Percentiles rank a stretch among this genome's conserved stretches.
phyloP scores from a whole-genome alignment of 1,284 basidiomycete species.

The Malassezia yamatoensis region DNA sequence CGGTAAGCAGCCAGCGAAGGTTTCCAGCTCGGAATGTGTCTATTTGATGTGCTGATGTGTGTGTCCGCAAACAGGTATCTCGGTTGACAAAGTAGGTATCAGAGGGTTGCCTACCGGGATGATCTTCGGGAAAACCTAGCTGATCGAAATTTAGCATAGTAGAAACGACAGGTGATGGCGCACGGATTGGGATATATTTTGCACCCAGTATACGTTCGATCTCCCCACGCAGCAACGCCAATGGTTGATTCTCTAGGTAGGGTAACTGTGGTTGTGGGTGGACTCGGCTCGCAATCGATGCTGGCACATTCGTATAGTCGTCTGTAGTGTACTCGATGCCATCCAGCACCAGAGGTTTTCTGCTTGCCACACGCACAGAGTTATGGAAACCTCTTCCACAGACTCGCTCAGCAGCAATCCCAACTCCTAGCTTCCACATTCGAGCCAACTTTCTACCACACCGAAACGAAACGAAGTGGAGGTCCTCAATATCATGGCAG shows the following conservation, averaged over 20 bases:
- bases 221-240: slow-evolving; percentile 70
- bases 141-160: slow-evolving; percentile 93
- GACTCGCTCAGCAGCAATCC: too few relatives aligned
- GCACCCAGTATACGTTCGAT: slow-evolving; percentile 71
- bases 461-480: too few relatives aligned
- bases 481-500: slow-evolving; percentile 4
- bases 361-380: background rate
- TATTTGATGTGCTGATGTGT: slow-evolving; percentile 95
- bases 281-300: slow-evolving; percentile 68
- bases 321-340: slow-evolving; percentile 58
- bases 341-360: background rate
- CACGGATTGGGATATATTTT: slow-evolving; percentile 50
- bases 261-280: slow-evolving; percentile 59
- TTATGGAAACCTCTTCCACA: background rate
- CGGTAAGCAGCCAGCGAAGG: slow-evolving; percentile 77
- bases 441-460: too few relatives aligned
- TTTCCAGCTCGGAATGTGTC: slow-evolving; percentile 70
- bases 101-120: slow-evolving; percentile 76
- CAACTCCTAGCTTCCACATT: too few relatives aligned
- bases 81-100: slow-evolving; percentile 96
- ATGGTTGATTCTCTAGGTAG: slow-evolving; percentile 66
- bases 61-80: slow-evolving; percentile 82
- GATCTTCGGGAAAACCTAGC: slow-evolving; percentile 81
- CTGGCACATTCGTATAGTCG: slow-evolving; percentile 71
- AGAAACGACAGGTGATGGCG: slow-evolving; percentile 76